Percentiles rank a stretch among this genome's conserved stretches.
Evolutionary conservation across 345 rosid species (phyloP).

Genomic region (Ailanthus altissimus): DNA sequence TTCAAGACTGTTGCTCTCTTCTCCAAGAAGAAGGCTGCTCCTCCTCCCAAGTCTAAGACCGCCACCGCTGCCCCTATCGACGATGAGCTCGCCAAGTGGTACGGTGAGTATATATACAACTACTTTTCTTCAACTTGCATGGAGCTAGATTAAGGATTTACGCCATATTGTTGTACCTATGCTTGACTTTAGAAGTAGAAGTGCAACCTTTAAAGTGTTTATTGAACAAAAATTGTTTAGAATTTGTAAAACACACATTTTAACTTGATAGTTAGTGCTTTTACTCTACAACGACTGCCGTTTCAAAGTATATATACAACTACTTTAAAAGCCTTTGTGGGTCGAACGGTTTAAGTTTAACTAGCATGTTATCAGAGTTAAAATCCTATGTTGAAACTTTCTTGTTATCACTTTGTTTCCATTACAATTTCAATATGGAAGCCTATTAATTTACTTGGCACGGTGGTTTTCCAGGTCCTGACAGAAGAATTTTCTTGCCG

Average conservation of each 20-base stretch:
- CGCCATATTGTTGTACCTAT: neutral
- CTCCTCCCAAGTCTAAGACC: slow-evolving; percentile 60
- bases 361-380: neutral
- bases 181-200: no score
- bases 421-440: neutral
- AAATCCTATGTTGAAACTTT: neutral
- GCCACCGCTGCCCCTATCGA: slow-evolving; percentile 43
- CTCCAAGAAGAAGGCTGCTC: slow-evolving; percentile 75
- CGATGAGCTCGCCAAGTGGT: slow-evolving; percentile 99
- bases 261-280: no score
- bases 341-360: neutral
- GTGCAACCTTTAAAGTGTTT: no score
- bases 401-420: neutral
- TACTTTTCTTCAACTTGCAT: neutral
- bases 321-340: neutral
- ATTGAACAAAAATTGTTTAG: no score
- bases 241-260: no score
- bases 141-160: no score
- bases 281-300: no score
- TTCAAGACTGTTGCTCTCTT: slow-evolving; percentile 82
- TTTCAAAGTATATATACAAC: no score
- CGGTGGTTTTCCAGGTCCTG: slow-evolving; percentile 65
- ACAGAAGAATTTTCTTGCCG: slow-evolving; percentile 93
- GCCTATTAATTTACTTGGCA: neutral
- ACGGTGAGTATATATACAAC: slow-evolving; percentile 55